Evolutionary conservation across 176 grass and related monocot species (phyloP).

Genomic region (Aegilops speltoides): DNA sequence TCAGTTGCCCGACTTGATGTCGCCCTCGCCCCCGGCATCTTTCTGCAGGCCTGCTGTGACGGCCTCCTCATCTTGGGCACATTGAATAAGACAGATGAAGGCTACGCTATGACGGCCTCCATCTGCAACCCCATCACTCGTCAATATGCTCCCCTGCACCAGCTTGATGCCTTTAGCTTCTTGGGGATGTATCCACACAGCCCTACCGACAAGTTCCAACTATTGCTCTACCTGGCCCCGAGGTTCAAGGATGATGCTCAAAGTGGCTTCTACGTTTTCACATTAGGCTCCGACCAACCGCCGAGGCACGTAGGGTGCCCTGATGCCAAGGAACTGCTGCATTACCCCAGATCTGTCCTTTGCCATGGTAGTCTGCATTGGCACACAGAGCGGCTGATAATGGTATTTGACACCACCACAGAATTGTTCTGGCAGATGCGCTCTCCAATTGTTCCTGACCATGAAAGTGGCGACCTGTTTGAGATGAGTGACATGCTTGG

Average conservation of each 20-base stretch:
- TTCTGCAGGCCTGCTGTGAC: no score
- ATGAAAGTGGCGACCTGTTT: not conserved
- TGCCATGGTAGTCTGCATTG: not conserved
- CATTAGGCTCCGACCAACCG: not conserved
- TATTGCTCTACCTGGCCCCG: not conserved
- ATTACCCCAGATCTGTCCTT: not conserved
- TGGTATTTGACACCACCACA: not conserved
- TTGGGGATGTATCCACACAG: no score
- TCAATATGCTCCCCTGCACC: no score
- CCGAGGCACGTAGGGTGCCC: not conserved
- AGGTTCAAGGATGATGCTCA: not conserved
- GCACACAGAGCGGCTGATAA: not conserved
- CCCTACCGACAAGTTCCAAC: not conserved
- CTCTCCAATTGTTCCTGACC: not conserved
- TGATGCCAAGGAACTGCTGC: not conserved
- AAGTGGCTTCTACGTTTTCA: not conserved
- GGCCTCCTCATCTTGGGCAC: not conserved
- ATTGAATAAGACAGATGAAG: no score
- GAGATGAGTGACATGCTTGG: not conserved
- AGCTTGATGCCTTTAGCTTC: no score
- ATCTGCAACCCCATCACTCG: not conserved
- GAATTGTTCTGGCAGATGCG: not conserved
- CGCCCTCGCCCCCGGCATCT: not conserved
- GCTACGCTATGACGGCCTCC: not conserved
- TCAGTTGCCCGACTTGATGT: not conserved